Percentiles rank a stretch among this genome's conserved stretches.
Evolutionary conservation across 148 eudicot genomes (phyloP).

Genomic region (Rhododendron williamsianum): DNA sequence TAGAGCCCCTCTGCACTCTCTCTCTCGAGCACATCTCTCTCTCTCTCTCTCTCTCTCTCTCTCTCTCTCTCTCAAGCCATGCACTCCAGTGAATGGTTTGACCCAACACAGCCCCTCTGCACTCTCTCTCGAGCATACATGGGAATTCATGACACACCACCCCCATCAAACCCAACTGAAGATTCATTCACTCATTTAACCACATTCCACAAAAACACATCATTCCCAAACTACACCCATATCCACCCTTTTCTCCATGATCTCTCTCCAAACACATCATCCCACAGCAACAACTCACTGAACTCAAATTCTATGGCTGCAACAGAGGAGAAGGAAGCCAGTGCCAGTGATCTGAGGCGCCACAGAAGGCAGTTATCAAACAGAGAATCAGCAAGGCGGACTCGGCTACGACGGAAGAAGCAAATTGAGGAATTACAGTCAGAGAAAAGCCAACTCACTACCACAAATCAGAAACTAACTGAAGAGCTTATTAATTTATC

Average conservation of each 20-base stretch:
- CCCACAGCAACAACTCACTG: background rate
- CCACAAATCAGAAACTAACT: background rate
- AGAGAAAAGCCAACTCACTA: background rate
- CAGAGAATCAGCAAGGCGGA: constrained; percentile 2
- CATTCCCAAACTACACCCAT: background rate
- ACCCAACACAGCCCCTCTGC: background rate
- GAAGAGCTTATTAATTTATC: background rate
- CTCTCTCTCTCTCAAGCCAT: background rate
- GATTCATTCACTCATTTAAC: background rate
- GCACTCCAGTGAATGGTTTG: background rate
- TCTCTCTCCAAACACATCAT: background rate
- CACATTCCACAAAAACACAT: background rate
- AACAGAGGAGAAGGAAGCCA: background rate
- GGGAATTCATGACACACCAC: background rate
- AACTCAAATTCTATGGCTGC: background rate
- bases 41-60: constrained; percentile 1
- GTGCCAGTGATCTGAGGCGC: background rate
- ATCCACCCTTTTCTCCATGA: background rate
- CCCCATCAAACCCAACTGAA: background rate
- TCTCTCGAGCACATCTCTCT: background rate
- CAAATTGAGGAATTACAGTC: background rate
- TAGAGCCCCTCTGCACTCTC: background rate
- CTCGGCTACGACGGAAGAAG: background rate
- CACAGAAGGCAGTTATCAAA: background rate
- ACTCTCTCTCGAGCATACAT: background rate